phyloP scores from a whole-genome alignment of 768 basidiomycete species.

The Collybia sp. region DNA sequence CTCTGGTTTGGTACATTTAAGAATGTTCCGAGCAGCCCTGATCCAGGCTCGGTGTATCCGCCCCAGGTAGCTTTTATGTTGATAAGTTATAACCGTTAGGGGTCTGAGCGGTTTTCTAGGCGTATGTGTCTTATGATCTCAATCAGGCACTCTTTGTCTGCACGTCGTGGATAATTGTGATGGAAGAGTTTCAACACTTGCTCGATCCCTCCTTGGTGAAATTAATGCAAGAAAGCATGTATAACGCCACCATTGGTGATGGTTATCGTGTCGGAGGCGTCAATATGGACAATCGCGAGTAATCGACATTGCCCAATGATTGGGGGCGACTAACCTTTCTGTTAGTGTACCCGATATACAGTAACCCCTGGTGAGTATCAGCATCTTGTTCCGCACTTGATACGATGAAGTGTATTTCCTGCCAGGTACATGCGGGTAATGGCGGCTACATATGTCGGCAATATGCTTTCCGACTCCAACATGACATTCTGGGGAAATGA shows the following conservation, averaged over 20 bases:
- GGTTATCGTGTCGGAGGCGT: slow-evolving; percentile 25
- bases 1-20: slow-evolving; percentile 24
- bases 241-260: slow-evolving; percentile 25
- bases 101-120: slow-evolving; percentile 3
- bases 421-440: slow-evolving; percentile 25
- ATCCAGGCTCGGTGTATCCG: slow-evolving; percentile 10
- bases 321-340: neutral
- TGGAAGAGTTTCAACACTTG: slow-evolving; percentile 23
- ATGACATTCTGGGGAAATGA: slow-evolving; percentile 25
- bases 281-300: slow-evolving; percentile 23
- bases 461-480: slow-evolving; percentile 21
- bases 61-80: slow-evolving; percentile 5
- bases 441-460: slow-evolving; percentile 24
- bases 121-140: slow-evolving; percentile 20
- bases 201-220: slow-evolving; percentile 16
- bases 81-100: neutral
- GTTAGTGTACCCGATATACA: slow-evolving; percentile 22
- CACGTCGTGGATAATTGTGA: slow-evolving; percentile 23
- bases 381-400: neutral
- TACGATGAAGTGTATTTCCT: neutral
- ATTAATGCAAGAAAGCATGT: slow-evolving; percentile 24
- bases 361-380: slow-evolving; percentile 19
- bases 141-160: slow-evolving; percentile 22
- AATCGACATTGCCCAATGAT: neutral
- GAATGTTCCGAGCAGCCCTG: slow-evolving; percentile 8